These are phyloP conservation scores for Phlegmacium glaucopus DNA, from an alignment of 768 basidiomycete species.

Conservation along the genomic window DNA sequence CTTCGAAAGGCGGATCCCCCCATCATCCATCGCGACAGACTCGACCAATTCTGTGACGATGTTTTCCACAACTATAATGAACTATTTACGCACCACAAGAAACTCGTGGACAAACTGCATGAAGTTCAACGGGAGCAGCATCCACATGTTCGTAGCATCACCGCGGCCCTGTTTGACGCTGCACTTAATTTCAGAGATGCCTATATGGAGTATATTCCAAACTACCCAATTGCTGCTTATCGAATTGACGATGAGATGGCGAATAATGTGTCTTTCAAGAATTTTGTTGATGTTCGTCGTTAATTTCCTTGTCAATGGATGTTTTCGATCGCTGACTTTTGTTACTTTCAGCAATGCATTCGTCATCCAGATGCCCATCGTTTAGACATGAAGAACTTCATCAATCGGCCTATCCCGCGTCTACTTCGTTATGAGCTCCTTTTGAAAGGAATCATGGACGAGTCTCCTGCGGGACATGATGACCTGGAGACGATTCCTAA, in stretches of 20 bases:
- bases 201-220: conserved; percentile 91
- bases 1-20: conserved; percentile 71
- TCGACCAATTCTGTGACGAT: conserved; percentile 78
- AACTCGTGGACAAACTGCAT: conserved; percentile 76
- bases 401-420: conserved; percentile 88
- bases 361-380: conserved; percentile 77
- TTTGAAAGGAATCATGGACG: conserved; percentile 75
- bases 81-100: conserved; percentile 69
- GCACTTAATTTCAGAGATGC: conserved; percentile 90
- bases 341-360: conserved; percentile 33
- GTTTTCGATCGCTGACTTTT: background rate
- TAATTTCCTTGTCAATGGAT: conserved; percentile 15
- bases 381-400: conserved; percentile 90
- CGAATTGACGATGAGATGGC: conserved; percentile 86
- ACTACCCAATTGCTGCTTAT: conserved; percentile 89
- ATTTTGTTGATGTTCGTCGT: conserved; percentile 71
- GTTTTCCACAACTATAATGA: conserved; percentile 88
- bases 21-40: conserved; percentile 65
- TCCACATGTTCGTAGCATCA: conserved; percentile 73
- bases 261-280: conserved; percentile 75
- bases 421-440: conserved; percentile 86
- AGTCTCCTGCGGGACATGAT: conserved; percentile 71
- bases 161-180: conserved; percentile 82
- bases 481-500: conserved; percentile 81
- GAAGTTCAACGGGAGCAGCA: conserved; percentile 88